Evolutionary conservation across 2,329 filamentous ascomycete species (phyloP), one percentile per base, ranked within the genome.

Genomic region (Aspergillus brunneoviolaceus): DNA sequence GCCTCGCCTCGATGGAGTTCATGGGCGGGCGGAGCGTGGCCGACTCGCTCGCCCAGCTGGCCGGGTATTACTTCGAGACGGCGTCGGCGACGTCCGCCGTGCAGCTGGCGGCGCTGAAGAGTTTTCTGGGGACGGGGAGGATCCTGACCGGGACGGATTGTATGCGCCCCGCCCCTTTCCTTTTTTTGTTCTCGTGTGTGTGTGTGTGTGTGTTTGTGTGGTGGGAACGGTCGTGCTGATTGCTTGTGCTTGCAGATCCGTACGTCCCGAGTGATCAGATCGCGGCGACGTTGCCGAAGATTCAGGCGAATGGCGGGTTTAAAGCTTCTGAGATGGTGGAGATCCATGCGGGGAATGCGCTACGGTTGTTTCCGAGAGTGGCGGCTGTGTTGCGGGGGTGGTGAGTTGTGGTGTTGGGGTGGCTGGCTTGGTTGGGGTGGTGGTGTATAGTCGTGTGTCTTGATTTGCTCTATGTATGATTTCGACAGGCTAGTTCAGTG

Each of bases 61-160:
- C 61, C 49, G 60, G 62, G 9, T 72, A 70, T 25, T 57, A 57
- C 33, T 57, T 57, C 39, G 55, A 57, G 31, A 57, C 62, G 51
- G 68, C 60, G 2, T 69, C 67, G 31, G 67, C 69, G 11, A 66
- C 64, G 12, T 64, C 64, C 14, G 61, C 59, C 3, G 60, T 67
- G 16, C 69, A 71, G 50, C 50, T 72, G 23, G 35, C 62, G 0
- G 69, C 67, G 16, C 50, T 72, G 54, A 68, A 68, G 60, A 61
- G 55, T 11, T 71, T 72, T 51, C 60, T 65, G 10, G 63, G 65
- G 1, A 39, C 60, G 1, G 61, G 61, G 16, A 58, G 58, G 19
- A 60, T 71, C 14, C 42, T 71, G 39, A 69, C 64, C 21, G 70
- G 68, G 5, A 69, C 64, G 7, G 68, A 71, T 56, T 71, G 70